phyloP scores from a whole-genome alignment of 163 green algal genomes.

The Picocystis sp. region DNA sequence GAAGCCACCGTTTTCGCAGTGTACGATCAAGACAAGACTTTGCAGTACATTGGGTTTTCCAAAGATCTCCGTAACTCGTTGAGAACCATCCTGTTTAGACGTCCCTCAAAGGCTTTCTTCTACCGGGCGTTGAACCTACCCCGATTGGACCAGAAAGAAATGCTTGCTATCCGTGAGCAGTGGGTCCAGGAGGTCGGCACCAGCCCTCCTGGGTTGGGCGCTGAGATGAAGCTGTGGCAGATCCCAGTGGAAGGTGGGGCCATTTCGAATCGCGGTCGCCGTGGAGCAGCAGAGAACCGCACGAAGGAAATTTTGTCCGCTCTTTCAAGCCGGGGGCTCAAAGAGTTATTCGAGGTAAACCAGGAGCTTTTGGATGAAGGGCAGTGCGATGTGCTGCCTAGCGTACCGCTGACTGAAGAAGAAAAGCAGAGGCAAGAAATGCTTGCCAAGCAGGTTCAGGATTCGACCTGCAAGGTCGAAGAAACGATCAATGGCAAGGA shows the following conservation, averaged over 20 bases:
- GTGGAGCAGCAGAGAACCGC: conserved; percentile 30
- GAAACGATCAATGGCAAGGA: conserved; percentile 24
- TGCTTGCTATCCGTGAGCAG: conserved; percentile 36
- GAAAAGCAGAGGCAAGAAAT: conserved; percentile 26
- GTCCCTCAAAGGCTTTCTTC: conserved; percentile 12
- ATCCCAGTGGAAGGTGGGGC: conserved; percentile 29
- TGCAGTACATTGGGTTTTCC: conserved; percentile 71
- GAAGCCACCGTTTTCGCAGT: conserved; percentile 49
- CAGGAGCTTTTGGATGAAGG: conserved; percentile 40
- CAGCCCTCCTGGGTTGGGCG: conserved; percentile 43
- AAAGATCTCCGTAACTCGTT: conserved; percentile 47
- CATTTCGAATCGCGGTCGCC: conserved; percentile 48
- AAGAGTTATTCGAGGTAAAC: conserved; percentile 51
- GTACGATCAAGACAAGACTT: conserved; percentile 45
- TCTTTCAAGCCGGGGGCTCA: conserved; percentile 41
- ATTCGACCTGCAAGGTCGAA: conserved; percentile 14
- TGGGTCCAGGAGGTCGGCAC: conserved; percentile 57
- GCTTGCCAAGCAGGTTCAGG: conserved; percentile 14
- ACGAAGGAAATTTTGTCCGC: conserved; percentile 21
- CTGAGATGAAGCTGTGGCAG: conserved; percentile 55
- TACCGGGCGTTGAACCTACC: conserved; percentile 26
- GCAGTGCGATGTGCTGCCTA: conserved; percentile 52
- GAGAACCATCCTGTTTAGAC: conserved; percentile 42
- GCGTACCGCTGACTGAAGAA: conserved; percentile 26
- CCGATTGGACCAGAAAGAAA: conserved; percentile 43